phyloP scores from a whole-genome alignment of 345 rosid genomes.

The Ceriops zippeliana region DNA sequence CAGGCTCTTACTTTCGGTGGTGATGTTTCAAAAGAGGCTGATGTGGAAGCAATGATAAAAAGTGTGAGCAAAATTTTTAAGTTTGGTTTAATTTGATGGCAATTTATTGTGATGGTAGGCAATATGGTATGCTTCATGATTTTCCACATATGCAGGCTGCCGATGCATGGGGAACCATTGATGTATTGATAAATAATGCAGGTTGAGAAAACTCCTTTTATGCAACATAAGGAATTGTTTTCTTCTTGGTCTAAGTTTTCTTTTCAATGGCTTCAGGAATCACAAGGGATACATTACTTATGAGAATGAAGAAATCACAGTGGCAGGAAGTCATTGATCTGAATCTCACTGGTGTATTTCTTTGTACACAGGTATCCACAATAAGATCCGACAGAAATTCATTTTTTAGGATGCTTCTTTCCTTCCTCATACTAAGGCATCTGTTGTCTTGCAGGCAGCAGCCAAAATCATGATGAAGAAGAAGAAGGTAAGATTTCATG shows the following conservation, averaged over 20 bases:
- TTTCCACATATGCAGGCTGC: constrained; percentile 57
- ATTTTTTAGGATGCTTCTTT: constrained; percentile 8
- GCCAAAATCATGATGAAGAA: constrained; percentile 94
- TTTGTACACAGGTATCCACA: constrained; percentile 79
- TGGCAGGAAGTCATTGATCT: constrained; percentile 96
- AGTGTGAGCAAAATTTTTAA: constrained; percentile 48
- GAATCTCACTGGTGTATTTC: constrained; percentile 92
- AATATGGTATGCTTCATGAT: constrained; percentile 11
- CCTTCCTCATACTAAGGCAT: constrained; percentile 22
- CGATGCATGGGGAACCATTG: constrained; percentile 95
- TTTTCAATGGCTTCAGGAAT: constrained; percentile 52
- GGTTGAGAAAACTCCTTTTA: constrained; percentile 35
- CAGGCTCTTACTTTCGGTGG: constrained; percentile 92
- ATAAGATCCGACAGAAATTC: constrained; percentile 7
- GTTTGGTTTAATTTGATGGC: constrained; percentile 11
- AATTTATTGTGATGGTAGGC: not conserved
- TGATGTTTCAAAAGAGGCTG: constrained; percentile 88
- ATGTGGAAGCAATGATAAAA: constrained; percentile 94
- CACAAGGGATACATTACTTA: constrained; percentile 75
- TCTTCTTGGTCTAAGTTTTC: not conserved
- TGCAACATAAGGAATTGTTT: not conserved
- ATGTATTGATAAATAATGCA: constrained; percentile 91
- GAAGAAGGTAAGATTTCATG: constrained; percentile 46
- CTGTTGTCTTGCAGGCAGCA: constrained; percentile 72
- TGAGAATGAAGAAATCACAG: constrained; percentile 88